Evolutionary conservation across 202 grass and related monocot genomes (phyloP).

Genomic region (Panicum virgatum): DNA sequence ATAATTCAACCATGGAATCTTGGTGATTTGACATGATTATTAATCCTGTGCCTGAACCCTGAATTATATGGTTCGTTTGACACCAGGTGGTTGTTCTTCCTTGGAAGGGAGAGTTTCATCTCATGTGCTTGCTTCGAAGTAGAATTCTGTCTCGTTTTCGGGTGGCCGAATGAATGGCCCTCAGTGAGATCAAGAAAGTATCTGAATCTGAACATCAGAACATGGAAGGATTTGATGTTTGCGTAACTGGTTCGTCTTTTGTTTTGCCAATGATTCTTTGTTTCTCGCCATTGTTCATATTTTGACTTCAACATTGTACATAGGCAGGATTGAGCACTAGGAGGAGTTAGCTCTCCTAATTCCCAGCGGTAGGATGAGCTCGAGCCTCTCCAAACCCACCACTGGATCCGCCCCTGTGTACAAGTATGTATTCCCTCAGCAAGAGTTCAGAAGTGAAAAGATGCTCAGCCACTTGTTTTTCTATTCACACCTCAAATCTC

Average conservation of each 20-base stretch:
- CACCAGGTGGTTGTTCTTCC: constrained; percentile 19
- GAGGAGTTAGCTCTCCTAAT: too few species aligned
- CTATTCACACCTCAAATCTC: too few species aligned
- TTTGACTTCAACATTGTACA: neutral
- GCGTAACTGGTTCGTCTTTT: neutral
- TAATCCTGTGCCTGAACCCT: neutral
- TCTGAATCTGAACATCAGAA: neutral
- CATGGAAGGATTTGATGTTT: neutral
- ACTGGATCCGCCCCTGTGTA: too few species aligned
- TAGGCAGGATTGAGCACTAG: too few species aligned
- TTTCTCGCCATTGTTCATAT: neutral
- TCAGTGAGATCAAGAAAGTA: neutral
- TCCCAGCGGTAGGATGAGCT: too few species aligned
- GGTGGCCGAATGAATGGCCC: neutral
- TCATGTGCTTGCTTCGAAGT: neutral
- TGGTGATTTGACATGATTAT: neutral
- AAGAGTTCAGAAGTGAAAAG: too few species aligned
- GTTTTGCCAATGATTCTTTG: neutral
- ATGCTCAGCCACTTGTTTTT: too few species aligned
- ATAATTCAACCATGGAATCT: constrained; percentile 21
- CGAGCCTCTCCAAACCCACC: too few species aligned
- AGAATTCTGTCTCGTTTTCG: neutral
- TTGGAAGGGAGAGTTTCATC: constrained; percentile 14
- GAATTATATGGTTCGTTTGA: neutral
- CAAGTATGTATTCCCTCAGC: neutral